Percentiles rank a stretch among this genome's conserved stretches.
phyloP scores from a whole-genome alignment of 768 basidiomycete genomes.

The Xerocomellus intermedius region DNA sequence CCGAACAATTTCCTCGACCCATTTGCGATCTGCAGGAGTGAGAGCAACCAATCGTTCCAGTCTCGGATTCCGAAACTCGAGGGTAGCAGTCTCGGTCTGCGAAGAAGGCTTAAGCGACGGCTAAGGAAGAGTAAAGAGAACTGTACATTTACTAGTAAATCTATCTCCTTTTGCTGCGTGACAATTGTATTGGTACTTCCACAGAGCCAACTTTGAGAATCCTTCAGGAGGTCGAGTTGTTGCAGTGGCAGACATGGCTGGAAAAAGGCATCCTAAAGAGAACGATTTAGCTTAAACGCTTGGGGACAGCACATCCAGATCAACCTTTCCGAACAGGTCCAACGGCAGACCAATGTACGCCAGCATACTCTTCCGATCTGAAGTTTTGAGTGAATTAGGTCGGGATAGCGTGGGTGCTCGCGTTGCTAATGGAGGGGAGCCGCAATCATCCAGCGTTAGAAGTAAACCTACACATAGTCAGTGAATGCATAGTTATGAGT shows the following conservation, averaged over 20 bases:
- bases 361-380: slow-evolving; percentile 88
- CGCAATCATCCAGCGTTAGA: slow-evolving; percentile 87
- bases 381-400: slow-evolving; percentile 81
- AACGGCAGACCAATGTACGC: slow-evolving; percentile 92
- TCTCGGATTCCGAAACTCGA: slow-evolving; percentile 85
- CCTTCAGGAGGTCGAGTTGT: slow-evolving; percentile 84
- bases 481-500: background rate
- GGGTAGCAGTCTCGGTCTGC: slow-evolving; percentile 80
- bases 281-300: background rate
- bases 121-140: background rate
- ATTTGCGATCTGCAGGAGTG: slow-evolving; percentile 92
- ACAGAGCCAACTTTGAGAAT: slow-evolving; percentile 82
- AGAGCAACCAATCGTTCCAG: slow-evolving; percentile 76
- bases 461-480: slow-evolving; percentile 59
- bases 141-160: slow-evolving; percentile 81
- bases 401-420: slow-evolving; percentile 62
- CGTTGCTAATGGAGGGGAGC: slow-evolving; percentile 72
- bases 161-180: slow-evolving; percentile 88
- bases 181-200: slow-evolving; percentile 97
- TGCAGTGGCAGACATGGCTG: slow-evolving; percentile 97
- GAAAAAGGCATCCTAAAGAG: slow-evolving; percentile 81
- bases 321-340: slow-evolving; percentile 88
- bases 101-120: background rate
- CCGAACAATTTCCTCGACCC: slow-evolving; percentile 93
- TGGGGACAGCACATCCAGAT: background rate